Evolutionary conservation across 169 alveolate species (phyloP), one percentile per base, ranked within the genome.

Genomic region (Cystoisospora suis): DNA sequence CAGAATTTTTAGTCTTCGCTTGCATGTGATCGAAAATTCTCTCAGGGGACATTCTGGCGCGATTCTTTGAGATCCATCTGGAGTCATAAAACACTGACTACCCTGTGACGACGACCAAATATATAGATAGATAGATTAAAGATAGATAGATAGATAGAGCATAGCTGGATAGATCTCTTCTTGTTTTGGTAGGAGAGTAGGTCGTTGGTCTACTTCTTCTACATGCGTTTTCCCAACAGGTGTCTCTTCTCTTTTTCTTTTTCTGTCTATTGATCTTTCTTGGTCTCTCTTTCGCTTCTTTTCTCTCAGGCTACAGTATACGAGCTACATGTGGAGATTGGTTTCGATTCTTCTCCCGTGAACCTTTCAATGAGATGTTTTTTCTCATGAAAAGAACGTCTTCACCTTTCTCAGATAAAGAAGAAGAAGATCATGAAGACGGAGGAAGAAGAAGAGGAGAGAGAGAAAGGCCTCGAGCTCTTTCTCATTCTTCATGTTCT

Each of bases 291-390:
- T 81, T 59, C 15, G 27, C 70, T 23, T 56, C 75, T 0, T 5
- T 70, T 44, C 36, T 56, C 23, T 23, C 83, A 72, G 83, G 83
- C 83, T 34, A 38, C 83, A 36, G 83, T 32, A 38, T 72, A 5
- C 83, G 83, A 0, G 29, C 49, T 6, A 23, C 49, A 61, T 87
- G 79, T 61, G 91, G 87, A n/a, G 36, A 77, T 46, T 87, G 91
- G 91, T 45, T n/a, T 12, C 40, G 23, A n/a, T 87, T 87, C 79
- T 59, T 87, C n/a, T 17, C 77, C 0, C 86, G 86, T 1, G 86
- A 47, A 40, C 91, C 91, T 0, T 72, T 87, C 32, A 87, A 87
- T 46, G 91, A 87, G 61, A 23, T 87, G 40, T 87, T 87, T 49
- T 72, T 61, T 47, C 59, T 87, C n/a, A 47, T 59, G 44, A 42